Percentiles rank a stretch among this genome's conserved stretches.
Evolutionary conservation across 1,284 basidiomycete species (phyloP).

Genomic region (Ceratobasidium papillatum): DNA sequence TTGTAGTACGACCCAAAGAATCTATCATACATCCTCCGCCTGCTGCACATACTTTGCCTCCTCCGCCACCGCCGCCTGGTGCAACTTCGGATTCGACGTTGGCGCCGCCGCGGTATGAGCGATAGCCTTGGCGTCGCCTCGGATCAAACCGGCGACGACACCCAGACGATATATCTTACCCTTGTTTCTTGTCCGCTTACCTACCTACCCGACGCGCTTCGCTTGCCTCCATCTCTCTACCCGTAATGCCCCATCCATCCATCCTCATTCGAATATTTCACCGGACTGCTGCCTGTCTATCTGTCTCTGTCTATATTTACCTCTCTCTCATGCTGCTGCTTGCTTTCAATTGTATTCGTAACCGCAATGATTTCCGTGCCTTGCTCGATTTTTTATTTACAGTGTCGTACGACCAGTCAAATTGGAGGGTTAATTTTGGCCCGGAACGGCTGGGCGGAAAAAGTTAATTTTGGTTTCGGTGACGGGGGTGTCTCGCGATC

Average conservation of each 20-base stretch:
- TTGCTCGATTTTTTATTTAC: too few relatives aligned
- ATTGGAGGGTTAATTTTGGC: not conserved
- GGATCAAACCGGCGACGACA: too few relatives aligned
- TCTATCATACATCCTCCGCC: not conserved
- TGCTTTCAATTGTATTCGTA: too few relatives aligned
- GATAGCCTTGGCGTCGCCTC: too few relatives aligned
- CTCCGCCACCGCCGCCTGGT: not conserved
- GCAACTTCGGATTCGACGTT: too few relatives aligned
- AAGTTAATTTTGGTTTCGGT: too few relatives aligned
- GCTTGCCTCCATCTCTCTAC: not conserved
- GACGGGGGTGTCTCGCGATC: not conserved
- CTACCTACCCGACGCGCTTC: not conserved
- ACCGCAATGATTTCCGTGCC: too few relatives aligned
- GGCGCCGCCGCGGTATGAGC: not conserved
- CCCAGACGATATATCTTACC: not conserved
- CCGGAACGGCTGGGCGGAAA: too few relatives aligned
- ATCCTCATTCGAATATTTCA: not conserved
- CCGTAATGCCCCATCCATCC: not conserved
- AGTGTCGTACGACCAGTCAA: too few relatives aligned
- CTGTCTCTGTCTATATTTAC: not conserved
- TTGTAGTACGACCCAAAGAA: conserved; percentile 2
- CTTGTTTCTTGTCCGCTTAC: not conserved
- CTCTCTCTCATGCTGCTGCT: not conserved
- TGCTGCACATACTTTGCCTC: not conserved
- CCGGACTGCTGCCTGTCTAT: not conserved